Conservation (phyloP, 495 filamentous ascomycete species). For the Alectoria sarmentosa region DNA sequence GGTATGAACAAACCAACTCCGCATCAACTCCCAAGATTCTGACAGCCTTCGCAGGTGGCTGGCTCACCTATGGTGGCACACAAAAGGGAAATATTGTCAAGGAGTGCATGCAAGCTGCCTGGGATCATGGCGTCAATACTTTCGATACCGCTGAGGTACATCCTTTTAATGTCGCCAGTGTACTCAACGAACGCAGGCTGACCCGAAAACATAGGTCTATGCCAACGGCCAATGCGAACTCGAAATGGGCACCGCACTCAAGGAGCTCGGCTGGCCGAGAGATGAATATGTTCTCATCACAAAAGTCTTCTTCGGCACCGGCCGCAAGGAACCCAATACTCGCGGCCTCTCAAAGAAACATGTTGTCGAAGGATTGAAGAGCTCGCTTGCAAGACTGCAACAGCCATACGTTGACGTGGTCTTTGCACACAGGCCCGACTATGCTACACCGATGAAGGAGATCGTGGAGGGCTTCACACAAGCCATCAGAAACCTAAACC, state of each 20-base stretch:
- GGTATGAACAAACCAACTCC: constrained; percentile 49
- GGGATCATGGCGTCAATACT: constrained; percentile 70
- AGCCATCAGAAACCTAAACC: constrained; percentile 64
- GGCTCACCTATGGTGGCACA: constrained; percentile 62
- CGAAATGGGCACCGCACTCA: constrained; percentile 66
- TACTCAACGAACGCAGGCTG: not conserved
- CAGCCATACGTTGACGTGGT: constrained; percentile 69
- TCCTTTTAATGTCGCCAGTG: constrained; percentile 32
- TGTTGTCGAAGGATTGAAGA: constrained; percentile 62
- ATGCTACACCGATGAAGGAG: constrained; percentile 74
- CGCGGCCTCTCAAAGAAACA: constrained; percentile 77
- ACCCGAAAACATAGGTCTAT: constrained; percentile 45
- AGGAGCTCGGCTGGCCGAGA: constrained; percentile 34
- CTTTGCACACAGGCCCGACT: constrained; percentile 78
- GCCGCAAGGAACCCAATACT: constrained; percentile 60
- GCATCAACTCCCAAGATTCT: not conserved
- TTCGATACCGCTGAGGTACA: constrained; percentile 49
- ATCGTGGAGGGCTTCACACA: constrained; percentile 80
- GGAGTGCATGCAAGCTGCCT: constrained; percentile 71
- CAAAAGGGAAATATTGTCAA: constrained; percentile 41
- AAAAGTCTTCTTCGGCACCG: constrained; percentile 65
- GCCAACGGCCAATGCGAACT: constrained; percentile 61
- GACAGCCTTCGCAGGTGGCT: constrained; percentile 16
- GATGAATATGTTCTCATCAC: constrained; percentile 34
- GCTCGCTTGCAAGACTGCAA: constrained; percentile 59